Evolutionary conservation across 2,329 filamentous ascomycete species (phyloP), one percentile per base, ranked within the genome.

Genomic region (Pseudocercospora musae): DNA sequence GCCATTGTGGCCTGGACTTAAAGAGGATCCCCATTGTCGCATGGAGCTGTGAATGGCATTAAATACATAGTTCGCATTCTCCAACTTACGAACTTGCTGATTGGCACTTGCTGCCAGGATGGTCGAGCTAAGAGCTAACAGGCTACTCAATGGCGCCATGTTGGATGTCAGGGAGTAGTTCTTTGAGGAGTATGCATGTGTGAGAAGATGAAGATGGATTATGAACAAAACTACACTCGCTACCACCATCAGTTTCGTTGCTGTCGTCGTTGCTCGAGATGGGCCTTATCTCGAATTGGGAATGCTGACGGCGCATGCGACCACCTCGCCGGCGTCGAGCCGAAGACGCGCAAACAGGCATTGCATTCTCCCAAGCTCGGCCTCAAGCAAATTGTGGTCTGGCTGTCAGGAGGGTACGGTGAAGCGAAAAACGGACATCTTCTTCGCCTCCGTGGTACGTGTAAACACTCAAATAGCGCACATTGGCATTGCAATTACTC

Each of bases 41-140:
- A 89, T 86, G 0, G 88, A 88, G 9, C 86, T 86, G 66, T 91
- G 86, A 18, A 92, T 79, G 15, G 87, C 82, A 71, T 92, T 92
- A 81, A 92, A 92, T 60, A 92, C 85, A 33, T 68, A 60, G 48
- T 70, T 70, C n/a, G 65, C 58, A 58, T 70, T 61, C 8, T 64
- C 52, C 4, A 48, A 25, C 6, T 31, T 58, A 13, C 23, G 48
- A 25, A 29, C 48, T n/a, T 52, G 25, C 15, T 29, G 18, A 25
- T 27, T 23, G 9, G 48, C 48, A n/a, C 25, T n/a, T n/a, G 25
- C 23, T n/a, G 21, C 23, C 23, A n/a, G 8, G 1, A 52, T n/a
- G 21, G 33, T 18, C 31, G 37, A 40, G 21, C 31, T 20, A 11
- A 44, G n/a, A 18, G 53, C 53, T 11, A 42, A 42, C 13, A 56